phyloP scores from a whole-genome alignment of 1,284 basidiomycete species.

The Cystobasidium sp. region DNA sequence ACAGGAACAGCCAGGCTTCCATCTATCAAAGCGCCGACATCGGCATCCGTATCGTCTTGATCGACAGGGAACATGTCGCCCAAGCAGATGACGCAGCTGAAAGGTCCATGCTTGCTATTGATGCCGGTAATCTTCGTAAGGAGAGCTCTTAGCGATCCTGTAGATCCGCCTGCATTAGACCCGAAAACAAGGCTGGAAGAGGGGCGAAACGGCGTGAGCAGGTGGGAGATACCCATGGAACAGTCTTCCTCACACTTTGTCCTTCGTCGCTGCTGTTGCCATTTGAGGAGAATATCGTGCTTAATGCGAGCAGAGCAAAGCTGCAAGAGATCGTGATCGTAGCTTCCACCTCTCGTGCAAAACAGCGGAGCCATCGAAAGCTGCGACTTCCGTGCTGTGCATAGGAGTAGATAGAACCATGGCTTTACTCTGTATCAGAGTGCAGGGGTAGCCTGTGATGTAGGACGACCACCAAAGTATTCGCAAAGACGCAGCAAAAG shows the following conservation, averaged over 20 bases:
- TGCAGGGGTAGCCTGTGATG: too few species aligned
- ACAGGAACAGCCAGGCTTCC: conserved; percentile 78
- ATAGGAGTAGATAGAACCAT: too few species aligned
- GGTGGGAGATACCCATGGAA: too few species aligned
- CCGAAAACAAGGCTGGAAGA: conserved; percentile 71
- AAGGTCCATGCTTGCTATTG: conserved; percentile 91
- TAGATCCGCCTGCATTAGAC: conserved; percentile 63
- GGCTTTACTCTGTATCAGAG: too few species aligned
- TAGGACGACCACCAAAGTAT: too few species aligned
- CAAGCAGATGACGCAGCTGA: conserved; percentile 80
- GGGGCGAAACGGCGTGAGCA: not conserved
- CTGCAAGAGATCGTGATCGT: not conserved
- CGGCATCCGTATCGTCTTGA: conserved; percentile 61
- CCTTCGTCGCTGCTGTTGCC: conserved; percentile 35
- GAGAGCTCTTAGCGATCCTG: conserved; percentile 71
- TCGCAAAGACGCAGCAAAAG: too few species aligned
- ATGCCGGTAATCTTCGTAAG: conserved; percentile 82
- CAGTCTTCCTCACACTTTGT: conserved; percentile 38
- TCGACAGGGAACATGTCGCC: conserved; percentile 83
- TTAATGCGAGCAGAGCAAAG: not conserved
- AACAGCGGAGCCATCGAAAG: too few species aligned
- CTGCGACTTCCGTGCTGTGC: too few species aligned
- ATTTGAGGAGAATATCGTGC: not conserved
- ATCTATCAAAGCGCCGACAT: conserved; percentile 67
- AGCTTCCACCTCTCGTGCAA: not conserved